These are phyloP conservation scores for Eucalyptus polyanthemos DNA, from an alignment of 345 rosid genomes.

Conservation along the genomic window DNA sequence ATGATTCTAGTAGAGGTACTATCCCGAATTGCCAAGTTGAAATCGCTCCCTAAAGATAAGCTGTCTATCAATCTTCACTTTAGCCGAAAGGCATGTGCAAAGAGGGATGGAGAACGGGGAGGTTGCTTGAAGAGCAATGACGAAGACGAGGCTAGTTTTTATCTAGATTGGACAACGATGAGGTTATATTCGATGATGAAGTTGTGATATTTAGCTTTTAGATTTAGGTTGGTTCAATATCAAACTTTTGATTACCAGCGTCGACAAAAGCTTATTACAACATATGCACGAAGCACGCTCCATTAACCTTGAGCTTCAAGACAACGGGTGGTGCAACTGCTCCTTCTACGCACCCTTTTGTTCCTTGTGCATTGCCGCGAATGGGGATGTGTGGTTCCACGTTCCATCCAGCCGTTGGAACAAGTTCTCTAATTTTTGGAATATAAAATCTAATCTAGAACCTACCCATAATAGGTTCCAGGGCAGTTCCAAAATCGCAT, in stretches of 20 bases:
- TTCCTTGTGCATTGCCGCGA: fast-evolving
- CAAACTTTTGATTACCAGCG: fast-evolving
- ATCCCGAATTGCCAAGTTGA: fast-evolving
- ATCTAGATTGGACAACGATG: too few relatives aligned
- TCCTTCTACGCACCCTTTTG: not conserved
- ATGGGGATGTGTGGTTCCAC: not conserved
- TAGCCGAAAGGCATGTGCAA: not conserved
- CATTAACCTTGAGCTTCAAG: not conserved
- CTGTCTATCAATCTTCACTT: not conserved
- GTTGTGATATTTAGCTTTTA: not conserved
- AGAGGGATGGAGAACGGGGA: not conserved
- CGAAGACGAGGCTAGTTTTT: not conserved
- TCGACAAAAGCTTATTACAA: fast-evolving
- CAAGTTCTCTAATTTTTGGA: too few relatives aligned
- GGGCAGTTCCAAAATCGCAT: not conserved
- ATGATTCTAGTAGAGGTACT: not conserved
- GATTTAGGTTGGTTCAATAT: not conserved
- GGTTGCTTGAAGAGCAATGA: not conserved
- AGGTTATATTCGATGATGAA: not conserved
- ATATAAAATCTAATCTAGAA: too few relatives aligned
- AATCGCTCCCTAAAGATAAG: not conserved
- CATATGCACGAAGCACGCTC: too few relatives aligned
- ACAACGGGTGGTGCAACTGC: fast-evolving
- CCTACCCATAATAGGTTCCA: too few relatives aligned
- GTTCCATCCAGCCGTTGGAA: not conserved